These are phyloP conservation scores for Physcomitrellopsis africana DNA, from an alignment of 225 moss, liverwort and hornwort genomes.

Conservation along the genomic window DNA sequence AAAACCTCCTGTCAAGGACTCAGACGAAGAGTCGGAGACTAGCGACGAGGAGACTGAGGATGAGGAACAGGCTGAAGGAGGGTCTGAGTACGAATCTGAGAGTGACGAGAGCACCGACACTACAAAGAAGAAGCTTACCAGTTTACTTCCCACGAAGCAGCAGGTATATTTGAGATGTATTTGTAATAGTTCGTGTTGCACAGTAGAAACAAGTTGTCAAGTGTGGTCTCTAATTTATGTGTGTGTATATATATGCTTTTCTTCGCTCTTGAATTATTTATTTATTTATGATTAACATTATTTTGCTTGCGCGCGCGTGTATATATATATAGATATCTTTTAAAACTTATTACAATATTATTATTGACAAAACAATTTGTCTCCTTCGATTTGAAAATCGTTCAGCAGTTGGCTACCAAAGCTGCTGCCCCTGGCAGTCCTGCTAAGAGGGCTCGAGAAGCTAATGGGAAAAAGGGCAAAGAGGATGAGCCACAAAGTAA, in stretches of 20 bases:
- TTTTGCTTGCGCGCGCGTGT: too few species aligned
- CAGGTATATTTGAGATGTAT: conserved; percentile 28
- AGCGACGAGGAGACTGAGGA: conserved; percentile 60
- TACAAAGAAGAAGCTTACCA: conserved; percentile 41
- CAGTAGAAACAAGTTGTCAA: background rate
- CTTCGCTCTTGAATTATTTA: too few species aligned
- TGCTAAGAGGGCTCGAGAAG: conserved; percentile 52
- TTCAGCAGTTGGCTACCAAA: conserved; percentile 33
- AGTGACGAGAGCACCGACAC: conserved; percentile 55
- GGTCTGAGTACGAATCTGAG: conserved; percentile 52
- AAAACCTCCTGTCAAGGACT: conserved; percentile 45
- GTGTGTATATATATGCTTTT: too few species aligned
- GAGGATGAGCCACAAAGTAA: conserved; percentile 53
- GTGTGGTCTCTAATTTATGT: too few species aligned
- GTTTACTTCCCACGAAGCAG: conserved; percentile 31
- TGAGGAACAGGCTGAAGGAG: conserved; percentile 55
- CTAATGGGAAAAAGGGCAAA: conserved; percentile 51
- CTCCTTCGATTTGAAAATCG: background rate
- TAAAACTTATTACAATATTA: too few species aligned
- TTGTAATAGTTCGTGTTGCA: background rate
- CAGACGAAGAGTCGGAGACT: conserved; percentile 43
- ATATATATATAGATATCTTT: too few species aligned
- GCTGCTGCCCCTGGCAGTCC: conserved; percentile 39
- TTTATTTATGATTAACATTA: too few species aligned
- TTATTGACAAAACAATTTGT: too few species aligned